These are phyloP conservation scores for Neonectria sp. DNA, from an alignment of 2,329 filamentous ascomycete genomes.

Conservation along the genomic window DNA sequence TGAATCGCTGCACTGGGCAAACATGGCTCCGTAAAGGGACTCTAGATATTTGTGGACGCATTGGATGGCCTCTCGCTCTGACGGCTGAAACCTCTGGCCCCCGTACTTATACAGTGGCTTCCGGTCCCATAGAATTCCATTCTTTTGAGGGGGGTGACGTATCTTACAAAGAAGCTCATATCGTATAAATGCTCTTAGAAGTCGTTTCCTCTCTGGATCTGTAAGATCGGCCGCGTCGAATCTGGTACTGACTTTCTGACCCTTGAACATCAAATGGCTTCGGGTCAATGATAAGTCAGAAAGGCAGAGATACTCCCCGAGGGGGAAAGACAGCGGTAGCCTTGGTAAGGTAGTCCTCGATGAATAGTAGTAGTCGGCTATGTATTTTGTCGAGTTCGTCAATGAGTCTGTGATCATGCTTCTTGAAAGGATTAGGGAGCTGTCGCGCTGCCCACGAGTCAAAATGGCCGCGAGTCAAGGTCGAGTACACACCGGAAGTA, in stretches of 20 bases:
- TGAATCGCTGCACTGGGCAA: slow-evolving; percentile 12
- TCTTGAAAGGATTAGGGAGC: slow-evolving; percentile 21
- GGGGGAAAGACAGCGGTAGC: slow-evolving; percentile 28
- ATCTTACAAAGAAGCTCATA: slow-evolving; percentile 23
- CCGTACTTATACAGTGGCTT: neutral
- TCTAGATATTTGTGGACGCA: slow-evolving; percentile 30
- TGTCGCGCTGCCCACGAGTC: slow-evolving; percentile 8
- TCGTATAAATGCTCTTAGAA: slow-evolving; percentile 28
- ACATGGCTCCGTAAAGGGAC: slow-evolving; percentile 32
- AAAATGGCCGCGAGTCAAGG: neutral
- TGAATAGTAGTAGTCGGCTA: slow-evolving; percentile 5
- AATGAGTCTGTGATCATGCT: neutral
- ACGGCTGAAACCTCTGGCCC: neutral
- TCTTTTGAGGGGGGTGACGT: neutral
- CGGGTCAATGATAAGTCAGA: neutral
- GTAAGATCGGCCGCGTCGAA: slow-evolving; percentile 19
- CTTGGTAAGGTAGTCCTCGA: slow-evolving; percentile 39
- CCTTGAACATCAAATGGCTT: slow-evolving; percentile 20
- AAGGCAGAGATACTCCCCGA: slow-evolving; percentile 28
- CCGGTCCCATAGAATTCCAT: neutral
- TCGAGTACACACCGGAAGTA: neutral
- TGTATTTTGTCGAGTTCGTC: slow-evolving; percentile 10
- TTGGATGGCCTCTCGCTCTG: neutral
- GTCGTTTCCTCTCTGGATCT: slow-evolving; percentile 8
- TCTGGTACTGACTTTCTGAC: neutral